A percentile compares a stretch with the other conserved stretches of the same genome.
Conservation (phyloP, 2,329 filamentous ascomycete genomes). For the Byssoonygena ceratinophila region DNA sequence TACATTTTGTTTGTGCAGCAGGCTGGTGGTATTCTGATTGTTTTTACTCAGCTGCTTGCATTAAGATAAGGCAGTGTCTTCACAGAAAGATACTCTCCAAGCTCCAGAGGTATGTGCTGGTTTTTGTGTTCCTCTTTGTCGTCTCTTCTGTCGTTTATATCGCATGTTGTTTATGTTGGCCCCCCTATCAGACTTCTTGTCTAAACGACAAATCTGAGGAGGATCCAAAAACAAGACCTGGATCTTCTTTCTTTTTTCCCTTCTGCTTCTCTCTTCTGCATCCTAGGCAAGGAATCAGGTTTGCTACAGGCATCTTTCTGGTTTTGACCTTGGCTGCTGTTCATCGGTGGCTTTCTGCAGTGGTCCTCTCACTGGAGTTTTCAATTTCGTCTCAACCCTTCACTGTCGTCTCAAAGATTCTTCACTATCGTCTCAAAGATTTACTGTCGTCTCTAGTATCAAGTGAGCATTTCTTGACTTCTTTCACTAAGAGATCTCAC, state of each 20-base stretch:
- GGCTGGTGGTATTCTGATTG: neutral
- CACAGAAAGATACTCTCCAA: neutral
- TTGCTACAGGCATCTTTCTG: no score
- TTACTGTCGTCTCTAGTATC: neutral
- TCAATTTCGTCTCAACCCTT: no score
- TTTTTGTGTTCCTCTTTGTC: neutral
- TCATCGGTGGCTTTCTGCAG: no score
- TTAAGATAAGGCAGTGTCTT: neutral
- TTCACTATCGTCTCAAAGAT: neutral
- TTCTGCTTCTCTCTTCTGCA: neutral
- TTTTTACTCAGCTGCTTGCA: neutral
- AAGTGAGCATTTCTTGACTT: neutral
- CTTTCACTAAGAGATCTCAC: neutral
- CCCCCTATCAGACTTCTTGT: neutral
- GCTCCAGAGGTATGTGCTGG: neutral
- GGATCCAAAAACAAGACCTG: neutral
- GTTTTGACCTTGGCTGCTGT: no score
- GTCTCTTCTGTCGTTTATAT: neutral
- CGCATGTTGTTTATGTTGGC: neutral
- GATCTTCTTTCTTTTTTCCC: neutral
- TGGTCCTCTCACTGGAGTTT: no score
- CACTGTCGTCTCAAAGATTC: no score
- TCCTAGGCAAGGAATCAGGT: no score
- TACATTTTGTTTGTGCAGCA: neutral
- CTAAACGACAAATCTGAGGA: neutral